A percentile compares a stretch with the other conserved stretches of the same genome.
phyloP scores from a whole-genome alignment of 2,329 filamentous ascomycete species.

The Colletotrichum noveboracense region DNA sequence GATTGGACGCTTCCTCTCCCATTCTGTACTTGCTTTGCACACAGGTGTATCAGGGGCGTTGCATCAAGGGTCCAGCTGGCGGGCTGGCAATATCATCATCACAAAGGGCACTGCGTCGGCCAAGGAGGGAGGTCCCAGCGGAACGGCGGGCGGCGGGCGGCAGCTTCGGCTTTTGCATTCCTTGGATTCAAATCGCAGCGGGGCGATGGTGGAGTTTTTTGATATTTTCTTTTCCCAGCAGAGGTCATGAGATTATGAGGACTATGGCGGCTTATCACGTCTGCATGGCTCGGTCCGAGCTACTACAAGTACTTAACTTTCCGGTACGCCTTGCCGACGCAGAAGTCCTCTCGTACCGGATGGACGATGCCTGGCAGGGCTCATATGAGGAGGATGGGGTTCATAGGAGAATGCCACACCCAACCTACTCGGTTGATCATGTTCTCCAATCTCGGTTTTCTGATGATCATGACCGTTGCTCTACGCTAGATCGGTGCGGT shows the following conservation, averaged over 20 bases:
- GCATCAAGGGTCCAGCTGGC: constrained; percentile 2
- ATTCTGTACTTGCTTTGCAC: not conserved
- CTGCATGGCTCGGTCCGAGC: not conserved
- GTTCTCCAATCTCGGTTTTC: not conserved
- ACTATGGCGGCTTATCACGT: not conserved
- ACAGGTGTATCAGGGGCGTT: constrained; percentile 7
- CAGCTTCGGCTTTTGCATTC: not conserved
- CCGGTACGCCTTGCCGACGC: not conserved
- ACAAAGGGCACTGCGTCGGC: constrained; percentile 5
- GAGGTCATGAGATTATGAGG: constrained; percentile 3
- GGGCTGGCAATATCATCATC: constrained; percentile 7
- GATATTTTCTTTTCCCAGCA: not conserved
- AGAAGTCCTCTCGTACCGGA: not conserved
- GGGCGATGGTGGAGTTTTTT: constrained; percentile 13
- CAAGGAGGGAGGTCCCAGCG: not conserved
- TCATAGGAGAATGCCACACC: not conserved
- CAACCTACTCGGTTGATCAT: not conserved
- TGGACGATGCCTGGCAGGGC: not conserved
- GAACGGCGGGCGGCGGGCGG: not conserved
- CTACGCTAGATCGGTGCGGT: not conserved
- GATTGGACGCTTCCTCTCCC: not conserved
- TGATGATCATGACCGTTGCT: not conserved
- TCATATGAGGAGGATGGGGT: not conserved
- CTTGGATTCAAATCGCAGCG: not conserved
- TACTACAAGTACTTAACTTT: not conserved